Base-by-base conservation (phyloP, 139 green algal genomes). In the Chara braunii region DNA sequence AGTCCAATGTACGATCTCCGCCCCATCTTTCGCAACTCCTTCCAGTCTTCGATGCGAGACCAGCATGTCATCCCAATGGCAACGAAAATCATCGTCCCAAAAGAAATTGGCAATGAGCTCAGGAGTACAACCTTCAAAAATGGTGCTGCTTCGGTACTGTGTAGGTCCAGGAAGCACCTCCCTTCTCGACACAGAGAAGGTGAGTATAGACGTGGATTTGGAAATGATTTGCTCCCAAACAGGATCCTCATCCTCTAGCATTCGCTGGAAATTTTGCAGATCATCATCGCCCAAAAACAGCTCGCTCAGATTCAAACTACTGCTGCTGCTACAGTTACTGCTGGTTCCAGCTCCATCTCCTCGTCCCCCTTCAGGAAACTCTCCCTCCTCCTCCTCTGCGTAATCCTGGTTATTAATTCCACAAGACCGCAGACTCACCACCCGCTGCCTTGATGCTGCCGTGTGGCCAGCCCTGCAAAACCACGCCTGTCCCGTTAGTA, bases 61-160 rank as follows among this genome's bases (percentile, higher is more conserved):
- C 9, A 78, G 62, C 70, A 78, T 68, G 62, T 58, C 51, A 31
- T 78, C 70, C 70, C 70, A 78, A 29, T 74, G 31, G 2, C 42
- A 6, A 45, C 68, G 68, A 60, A 77, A 72, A 9, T 77, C 59
- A 34, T 78, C 70, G 33, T 78, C 70, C 62, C 62, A 78, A 43
- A 69, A 78, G 31, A 78, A 78, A 53, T 78, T 63, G 23, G 53
- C 62, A 43, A 74, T 58, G 28, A 69, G 37, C 70, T 65, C 70
- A 14, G 62, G 12, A 14, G 32, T 32, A 36, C 60, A 63, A 6
- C 59, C 3, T 33, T 66, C 30, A 9, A 71, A 24, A 18, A 78
- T 43, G 26, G 63, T 75, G 4, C 48, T 26, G 51, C 60, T 68
- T 22, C 29, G 34, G 26, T 78, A 78, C 63, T 78, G 37, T n/a